A percentile compares a stretch with the other conserved stretches of the same genome.
Conservation (phyloP, 768 basidiomycete species). For the Boletus subcaerulescens region DNA sequence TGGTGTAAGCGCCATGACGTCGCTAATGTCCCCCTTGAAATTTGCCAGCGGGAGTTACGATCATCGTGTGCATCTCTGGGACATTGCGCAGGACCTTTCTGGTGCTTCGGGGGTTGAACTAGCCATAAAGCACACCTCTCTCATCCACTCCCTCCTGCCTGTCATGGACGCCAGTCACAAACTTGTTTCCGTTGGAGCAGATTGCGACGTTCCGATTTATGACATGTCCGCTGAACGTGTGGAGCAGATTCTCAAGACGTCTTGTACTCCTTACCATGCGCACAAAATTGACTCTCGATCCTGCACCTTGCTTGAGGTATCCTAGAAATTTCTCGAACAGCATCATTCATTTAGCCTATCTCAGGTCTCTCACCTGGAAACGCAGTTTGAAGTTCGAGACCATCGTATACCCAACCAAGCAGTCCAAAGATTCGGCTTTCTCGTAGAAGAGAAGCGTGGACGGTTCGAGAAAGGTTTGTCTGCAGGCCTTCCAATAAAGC, state of each 20-base stretch:
- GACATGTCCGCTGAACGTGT: constrained; percentile 48
- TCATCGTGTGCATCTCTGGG: constrained; percentile 48
- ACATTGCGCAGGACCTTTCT: constrained; percentile 33
- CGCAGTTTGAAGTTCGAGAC: constrained; percentile 53
- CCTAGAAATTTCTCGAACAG: neutral
- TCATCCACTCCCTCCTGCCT: constrained; percentile 43
- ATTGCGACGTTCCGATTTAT: constrained; percentile 43
- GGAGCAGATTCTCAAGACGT: constrained; percentile 37
- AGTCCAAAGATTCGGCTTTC: constrained; percentile 46
- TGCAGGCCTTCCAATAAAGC: neutral
- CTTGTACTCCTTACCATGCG: constrained; percentile 44
- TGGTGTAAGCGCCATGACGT: constrained; percentile 43
- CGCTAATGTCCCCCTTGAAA: constrained; percentile 38
- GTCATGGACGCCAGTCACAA: constrained; percentile 46
- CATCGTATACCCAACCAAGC: constrained; percentile 36
- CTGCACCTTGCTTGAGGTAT: constrained; percentile 45
- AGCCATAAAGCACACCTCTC: constrained; percentile 41
- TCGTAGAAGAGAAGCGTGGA: constrained; percentile 36
- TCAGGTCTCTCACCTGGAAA: constrained; percentile 49
- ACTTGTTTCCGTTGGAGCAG: constrained; percentile 46
- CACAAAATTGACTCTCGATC: constrained; percentile 38
- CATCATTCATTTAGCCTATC: neutral
- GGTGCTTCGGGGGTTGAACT: constrained; percentile 31
- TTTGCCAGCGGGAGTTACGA: constrained; percentile 53
- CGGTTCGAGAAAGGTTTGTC: constrained; percentile 44